Evolutionary conservation across 2,329 filamentous ascomycete species (phyloP), one percentile per base, ranked within the genome.

Genomic region (Microsporum canis): DNA sequence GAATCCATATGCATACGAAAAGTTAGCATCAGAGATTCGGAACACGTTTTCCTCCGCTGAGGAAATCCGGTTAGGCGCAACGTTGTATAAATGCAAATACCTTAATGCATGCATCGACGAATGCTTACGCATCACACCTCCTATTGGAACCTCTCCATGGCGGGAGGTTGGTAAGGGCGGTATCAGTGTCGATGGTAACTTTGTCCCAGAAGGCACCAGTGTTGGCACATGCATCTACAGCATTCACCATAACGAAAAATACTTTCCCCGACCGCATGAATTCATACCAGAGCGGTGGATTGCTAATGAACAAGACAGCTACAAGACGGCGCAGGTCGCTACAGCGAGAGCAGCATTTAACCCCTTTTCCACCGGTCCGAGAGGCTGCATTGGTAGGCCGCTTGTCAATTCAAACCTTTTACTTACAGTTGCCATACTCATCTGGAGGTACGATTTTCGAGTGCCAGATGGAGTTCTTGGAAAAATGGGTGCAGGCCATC

Each of bases 1-100:
- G 60, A 70, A 75, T 60, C 71, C 70, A 2, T 59, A 66, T 1
- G 66, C 64, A 2, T 68, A 73, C 12, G 63, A 65, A 6, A 71
- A 66, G 53, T 63, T 74, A 4, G 63, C 64, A 1, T 58, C 64
- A 1, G 72, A 74, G 55, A 68, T 77, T 34, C 70, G 74, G 10
- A 12, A 1, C 10, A 14, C 38, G n/a, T 41, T 41, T 41, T 12
- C 38, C 7, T 41, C 38, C 8, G 38, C 38, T 14, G 38, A 41
- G 12, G 14, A 43, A 1, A 43, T 43, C 12, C 39, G 12, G 17
- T 5, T 43, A n/a, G 14, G 39, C 14, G 12, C 39, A 43, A 43
- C 39, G 14, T n/a, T 17, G 5, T 5, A 5, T 1, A 12, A 43
- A 14, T 43, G 39, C 14, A 43, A 43, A 43, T 43, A 43, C 39